phyloP scores from a whole-genome alignment of 306 rosid genomes.

The Vigna radiata region DNA sequence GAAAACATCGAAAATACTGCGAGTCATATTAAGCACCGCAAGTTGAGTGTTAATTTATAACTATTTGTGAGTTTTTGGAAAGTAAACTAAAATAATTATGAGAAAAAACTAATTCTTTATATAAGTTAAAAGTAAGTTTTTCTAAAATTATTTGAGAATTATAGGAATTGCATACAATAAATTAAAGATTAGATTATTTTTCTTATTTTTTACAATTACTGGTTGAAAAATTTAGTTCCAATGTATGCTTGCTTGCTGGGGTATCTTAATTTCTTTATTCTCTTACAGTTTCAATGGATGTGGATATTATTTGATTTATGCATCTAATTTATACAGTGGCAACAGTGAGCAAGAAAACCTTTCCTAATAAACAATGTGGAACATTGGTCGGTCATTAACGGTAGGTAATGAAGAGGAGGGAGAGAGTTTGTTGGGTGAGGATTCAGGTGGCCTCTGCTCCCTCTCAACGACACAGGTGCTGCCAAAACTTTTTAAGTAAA shows the following conservation, averaged over 20 bases:
- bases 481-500: not conserved
- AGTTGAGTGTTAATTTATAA: not conserved
- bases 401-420: constrained; percentile 61
- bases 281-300: too few relatives aligned
- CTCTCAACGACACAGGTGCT: constrained; percentile 83
- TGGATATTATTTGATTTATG: not conserved
- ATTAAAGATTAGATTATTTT: too few relatives aligned
- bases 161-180: too few relatives aligned
- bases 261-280: too few relatives aligned
- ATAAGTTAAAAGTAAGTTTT: too few relatives aligned
- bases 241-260: too few relatives aligned
- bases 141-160: too few relatives aligned
- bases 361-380: constrained; percentile 65
- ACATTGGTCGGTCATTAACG: constrained; percentile 48
- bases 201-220: too few relatives aligned
- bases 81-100: too few relatives aligned
- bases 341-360: constrained; percentile 30
- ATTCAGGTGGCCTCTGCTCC: constrained; percentile 65
- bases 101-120: too few relatives aligned
- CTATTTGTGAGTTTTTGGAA: not conserved
- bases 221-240: too few relatives aligned
- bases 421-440: constrained; percentile 66
- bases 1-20: not conserved
- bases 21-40: not conserved
- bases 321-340: not conserved